Evolutionary conservation across 306 rosid genomes (phyloP).

Genomic region (Sesbania bispinosa): DNA sequence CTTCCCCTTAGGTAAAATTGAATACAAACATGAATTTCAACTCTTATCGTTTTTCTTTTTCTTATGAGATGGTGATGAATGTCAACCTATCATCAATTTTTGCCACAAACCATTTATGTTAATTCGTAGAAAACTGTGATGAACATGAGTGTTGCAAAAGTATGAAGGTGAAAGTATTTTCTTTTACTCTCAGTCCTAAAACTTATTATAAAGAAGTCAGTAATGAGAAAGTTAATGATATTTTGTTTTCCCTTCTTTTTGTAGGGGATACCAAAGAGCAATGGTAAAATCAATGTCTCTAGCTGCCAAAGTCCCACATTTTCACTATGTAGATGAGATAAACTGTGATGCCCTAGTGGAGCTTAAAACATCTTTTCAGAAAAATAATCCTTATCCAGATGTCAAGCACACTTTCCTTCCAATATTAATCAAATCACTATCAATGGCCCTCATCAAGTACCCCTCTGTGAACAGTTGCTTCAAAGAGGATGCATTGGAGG

Average conservation of each 20-base stretch:
- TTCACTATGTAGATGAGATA: constrained; percentile 88
- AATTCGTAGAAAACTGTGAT: constrained; percentile 4
- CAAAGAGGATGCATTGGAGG: constrained; percentile 73
- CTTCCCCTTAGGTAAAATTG: constrained; percentile 68
- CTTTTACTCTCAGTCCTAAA: not conserved
- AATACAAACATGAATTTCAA: constrained; percentile 7
- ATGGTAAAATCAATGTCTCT: constrained; percentile 85
- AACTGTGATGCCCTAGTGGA: constrained; percentile 67
- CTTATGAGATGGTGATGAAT: constrained; percentile 11
- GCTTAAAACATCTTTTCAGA: constrained; percentile 78
- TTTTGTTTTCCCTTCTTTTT: constrained; percentile 20
- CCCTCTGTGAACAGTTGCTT: constrained; percentile 83
- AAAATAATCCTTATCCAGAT: constrained; percentile 55
- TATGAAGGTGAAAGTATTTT: constrained; percentile 7
- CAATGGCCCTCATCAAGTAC: constrained; percentile 73
- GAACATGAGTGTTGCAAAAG: constrained; percentile 2
- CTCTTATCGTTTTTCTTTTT: not conserved
- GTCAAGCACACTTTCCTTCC: constrained; percentile 93
- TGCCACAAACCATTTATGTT: not conserved
- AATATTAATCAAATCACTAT: constrained; percentile 68
- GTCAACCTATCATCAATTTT: not conserved
- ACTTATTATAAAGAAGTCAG: not conserved
- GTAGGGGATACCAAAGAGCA: constrained; percentile 85
- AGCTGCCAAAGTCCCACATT: constrained; percentile 93
- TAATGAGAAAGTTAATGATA: not conserved